These are phyloP conservation scores for Cymodocea nodosa DNA, from an alignment of 116 monocot genomes.

Conservation along the genomic window DNA sequence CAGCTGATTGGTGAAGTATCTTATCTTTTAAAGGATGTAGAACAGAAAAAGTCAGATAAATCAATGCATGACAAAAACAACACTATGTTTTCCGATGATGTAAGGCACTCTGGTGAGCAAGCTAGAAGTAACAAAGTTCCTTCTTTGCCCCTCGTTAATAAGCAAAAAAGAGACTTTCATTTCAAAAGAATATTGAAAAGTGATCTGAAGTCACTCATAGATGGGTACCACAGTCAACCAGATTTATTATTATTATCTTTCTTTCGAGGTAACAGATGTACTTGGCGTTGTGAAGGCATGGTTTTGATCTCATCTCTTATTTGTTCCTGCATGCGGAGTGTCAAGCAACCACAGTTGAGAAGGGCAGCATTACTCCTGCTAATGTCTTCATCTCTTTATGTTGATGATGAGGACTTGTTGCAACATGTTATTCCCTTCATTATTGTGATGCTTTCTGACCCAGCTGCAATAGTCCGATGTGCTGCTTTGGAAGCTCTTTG, in stretches of 20 bases:
- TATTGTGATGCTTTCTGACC: slow-evolving; percentile 88
- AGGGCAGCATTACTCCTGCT: slow-evolving; percentile 66
- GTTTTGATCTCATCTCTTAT: slow-evolving; percentile 79
- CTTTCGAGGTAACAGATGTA: slow-evolving; percentile 25
- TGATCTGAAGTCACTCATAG: slow-evolving; percentile 50
- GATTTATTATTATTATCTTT: slow-evolving; percentile 48
- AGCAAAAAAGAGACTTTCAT: slow-evolving; percentile 30
- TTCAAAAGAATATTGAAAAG: slow-evolving; percentile 51
- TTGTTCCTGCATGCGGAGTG: slow-evolving; percentile 86
- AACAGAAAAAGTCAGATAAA: slow-evolving; percentile 25
- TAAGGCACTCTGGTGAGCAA: slow-evolving; percentile 14
- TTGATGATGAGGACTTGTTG: slow-evolving; percentile 91
- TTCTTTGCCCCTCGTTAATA: slow-evolving; percentile 17
- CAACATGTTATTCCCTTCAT: slow-evolving; percentile 96
- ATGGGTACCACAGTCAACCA: slow-evolving; percentile 34
- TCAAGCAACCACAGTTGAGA: slow-evolving; percentile 85
- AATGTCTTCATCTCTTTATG: slow-evolving; percentile 57
- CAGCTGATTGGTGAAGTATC: slow-evolving; percentile 59
- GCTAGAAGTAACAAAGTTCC: slow-evolving; percentile 13
- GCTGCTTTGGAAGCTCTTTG: slow-evolving; percentile 93
- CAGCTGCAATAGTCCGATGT: slow-evolving; percentile 88
- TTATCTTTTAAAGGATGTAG: slow-evolving; percentile 60
- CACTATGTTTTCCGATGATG: slow-evolving; percentile 5
- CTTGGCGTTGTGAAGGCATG: slow-evolving; percentile 72
- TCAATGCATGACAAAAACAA: slow-evolving; percentile 9